These are phyloP conservation scores for Gossypium turneri DNA, from an alignment of 345 rosid species.

Conservation along the genomic window DNA sequence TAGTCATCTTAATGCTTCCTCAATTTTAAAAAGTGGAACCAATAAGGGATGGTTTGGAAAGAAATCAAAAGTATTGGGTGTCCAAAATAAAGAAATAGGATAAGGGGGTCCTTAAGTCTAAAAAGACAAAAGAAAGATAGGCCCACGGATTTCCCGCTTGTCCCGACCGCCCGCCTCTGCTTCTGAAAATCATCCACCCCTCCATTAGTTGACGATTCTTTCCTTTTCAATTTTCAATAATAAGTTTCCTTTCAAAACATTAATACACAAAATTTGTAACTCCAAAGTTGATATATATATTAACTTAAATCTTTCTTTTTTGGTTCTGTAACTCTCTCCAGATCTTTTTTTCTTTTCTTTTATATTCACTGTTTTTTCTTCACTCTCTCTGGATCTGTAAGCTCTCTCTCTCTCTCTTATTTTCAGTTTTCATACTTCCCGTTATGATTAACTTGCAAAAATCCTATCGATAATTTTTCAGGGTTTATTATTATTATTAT, in stretches of 20 bases:
- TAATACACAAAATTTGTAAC: neutral
- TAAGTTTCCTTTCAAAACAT: neutral
- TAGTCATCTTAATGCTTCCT: no score
- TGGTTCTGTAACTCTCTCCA: neutral
- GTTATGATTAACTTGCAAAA: neutral
- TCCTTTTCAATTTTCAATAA: conserved; percentile 5
- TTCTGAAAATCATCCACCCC: conserved; percentile 8
- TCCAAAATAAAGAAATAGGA: neutral
- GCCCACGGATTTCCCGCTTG: conserved; percentile 46
- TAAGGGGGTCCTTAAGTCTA: neutral
- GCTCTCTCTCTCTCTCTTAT: conserved; percentile 10
- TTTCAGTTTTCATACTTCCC: neutral
- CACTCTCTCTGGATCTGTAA: conserved; percentile 38
- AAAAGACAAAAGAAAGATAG: neutral
- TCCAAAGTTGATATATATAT: neutral
- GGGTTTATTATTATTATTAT: neutral
- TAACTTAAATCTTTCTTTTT: neutral
- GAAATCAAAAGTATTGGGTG: neutral
- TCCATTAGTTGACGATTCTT: neutral
- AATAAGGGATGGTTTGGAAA: neutral
- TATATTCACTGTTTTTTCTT: neutral
- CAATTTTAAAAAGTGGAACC: neutral
- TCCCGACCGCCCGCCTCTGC: neutral
- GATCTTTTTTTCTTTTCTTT: neutral
- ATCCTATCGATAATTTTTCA: neutral